Evolutionary conservation across 2,329 filamentous ascomycete species (phyloP), one percentile per base, ranked within the genome.

Genomic region (Colletotrichum agaves): DNA sequence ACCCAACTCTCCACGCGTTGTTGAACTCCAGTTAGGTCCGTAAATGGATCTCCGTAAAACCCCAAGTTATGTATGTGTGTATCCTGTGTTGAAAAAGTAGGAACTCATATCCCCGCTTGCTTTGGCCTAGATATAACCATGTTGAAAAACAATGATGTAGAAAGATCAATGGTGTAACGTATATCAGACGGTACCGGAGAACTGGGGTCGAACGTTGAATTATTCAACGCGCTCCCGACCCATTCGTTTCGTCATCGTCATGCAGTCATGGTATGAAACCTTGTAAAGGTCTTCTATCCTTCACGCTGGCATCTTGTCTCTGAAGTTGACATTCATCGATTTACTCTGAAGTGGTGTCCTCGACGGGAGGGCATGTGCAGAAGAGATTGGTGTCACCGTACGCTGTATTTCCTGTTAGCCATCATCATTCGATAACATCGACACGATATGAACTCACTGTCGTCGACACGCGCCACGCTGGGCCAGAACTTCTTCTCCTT

Each of bases 401-500:
- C 12, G 93, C 93, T 95, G 73, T 35, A n/a, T 19, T 37, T 13
- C n/a, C 1, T 50, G 71, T 73, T 58, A 76, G 72, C 23, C 59
- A 35, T 1, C 21, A 3, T 31, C 17, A 15, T 33, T 4, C 15
- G 3, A 49, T 19, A 4, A 17, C 3, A 5, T 1, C 4, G 39
- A 15, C 21, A n/a, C 61, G 23, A 41, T 8, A 17, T 19, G 21
- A 52, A 84, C 91, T 85, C 80, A 95, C 93, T 87, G 83, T 98
- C 95, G 77, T 98, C 92, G 19, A 98, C 84, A 77, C 95, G 87
- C 6, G 91, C 93, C 13, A 97, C 93, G 39, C 84, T 90, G 0
- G 95, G 94, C 95, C 95, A 98, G 82, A 98, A 98, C 85, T 98
- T 98, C 91, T 97, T 98, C 87, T 97, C 93, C 78, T 88, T 87